Conservation (phyloP, 164 flowering plant genomes). For the Paratinospora sagittata region DNA sequence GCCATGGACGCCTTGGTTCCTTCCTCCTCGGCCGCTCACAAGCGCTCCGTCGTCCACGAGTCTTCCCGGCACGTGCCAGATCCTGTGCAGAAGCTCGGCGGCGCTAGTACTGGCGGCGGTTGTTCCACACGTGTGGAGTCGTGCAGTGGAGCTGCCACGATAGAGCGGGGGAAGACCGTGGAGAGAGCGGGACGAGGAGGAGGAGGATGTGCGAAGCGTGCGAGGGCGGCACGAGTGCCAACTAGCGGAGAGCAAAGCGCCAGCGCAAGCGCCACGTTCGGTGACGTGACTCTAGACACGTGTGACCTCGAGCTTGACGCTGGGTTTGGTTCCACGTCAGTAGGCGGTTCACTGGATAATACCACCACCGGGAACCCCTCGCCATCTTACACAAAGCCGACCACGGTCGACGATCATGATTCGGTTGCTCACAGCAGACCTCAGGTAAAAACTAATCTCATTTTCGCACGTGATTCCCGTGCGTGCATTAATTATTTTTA, state of each 20-base stretch:
- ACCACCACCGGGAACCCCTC: slow-evolving; percentile 18
- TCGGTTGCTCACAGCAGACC: slow-evolving; percentile 51
- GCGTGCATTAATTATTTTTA: not conserved
- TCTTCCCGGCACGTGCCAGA: slow-evolving; percentile 21
- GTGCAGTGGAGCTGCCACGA: slow-evolving; percentile 32
- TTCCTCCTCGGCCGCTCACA: slow-evolving; percentile 18
- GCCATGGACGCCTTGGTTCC: slow-evolving; percentile 71
- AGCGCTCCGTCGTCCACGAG: slow-evolving; percentile 14
- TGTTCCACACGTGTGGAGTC: slow-evolving; percentile 37
- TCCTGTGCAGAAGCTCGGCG: slow-evolving; percentile 21
- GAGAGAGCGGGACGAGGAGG: slow-evolving; percentile 2
- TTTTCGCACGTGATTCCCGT: not conserved
- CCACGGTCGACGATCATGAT: slow-evolving; percentile 45
- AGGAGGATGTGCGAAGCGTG: too few relatives aligned
- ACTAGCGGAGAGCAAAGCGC: slow-evolving; percentile 35
- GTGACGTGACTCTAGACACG: slow-evolving; percentile 36
- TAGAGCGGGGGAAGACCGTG: not conserved
- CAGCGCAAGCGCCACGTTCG: slow-evolving; percentile 39
- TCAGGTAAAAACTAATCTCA: slow-evolving; percentile 23
- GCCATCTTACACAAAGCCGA: slow-evolving; percentile 28
- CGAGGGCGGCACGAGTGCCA: slow-evolving; percentile 13
- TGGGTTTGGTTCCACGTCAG: slow-evolving; percentile 36
- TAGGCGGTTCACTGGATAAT: slow-evolving; percentile 7
- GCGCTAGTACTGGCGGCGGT: not conserved
- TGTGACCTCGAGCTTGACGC: slow-evolving; percentile 6